Percentiles rank a stretch among this genome's conserved stretches.
phyloP scores from a whole-genome alignment of 495 filamentous ascomycete genomes.

The Lasiosphaeriaceae sp. region DNA sequence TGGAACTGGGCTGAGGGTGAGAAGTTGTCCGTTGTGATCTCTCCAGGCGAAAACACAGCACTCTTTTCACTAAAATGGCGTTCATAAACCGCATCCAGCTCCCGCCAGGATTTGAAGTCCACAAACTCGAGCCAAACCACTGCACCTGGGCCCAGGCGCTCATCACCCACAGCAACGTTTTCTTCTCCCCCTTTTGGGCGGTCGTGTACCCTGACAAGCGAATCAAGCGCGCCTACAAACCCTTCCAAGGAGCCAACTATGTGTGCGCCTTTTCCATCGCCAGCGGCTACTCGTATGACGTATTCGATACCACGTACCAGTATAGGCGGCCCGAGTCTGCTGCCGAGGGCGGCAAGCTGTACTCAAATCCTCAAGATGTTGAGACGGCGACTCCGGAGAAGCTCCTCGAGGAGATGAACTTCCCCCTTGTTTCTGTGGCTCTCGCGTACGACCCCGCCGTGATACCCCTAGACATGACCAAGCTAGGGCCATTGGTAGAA shows the following conservation, averaged over 20 bases:
- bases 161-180: slow-evolving; percentile 34
- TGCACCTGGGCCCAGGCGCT: slow-evolving; percentile 36
- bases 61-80: background rate
- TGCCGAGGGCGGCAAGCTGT: slow-evolving; percentile 34
- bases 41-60: too few relatives aligned
- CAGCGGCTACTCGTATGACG: slow-evolving; percentile 39
- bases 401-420: slow-evolving; percentile 37
- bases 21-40: too few relatives aligned
- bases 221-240: slow-evolving; percentile 18
- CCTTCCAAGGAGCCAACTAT: slow-evolving; percentile 5
- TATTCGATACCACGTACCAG: slow-evolving; percentile 44
- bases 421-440: slow-evolving; percentile 40
- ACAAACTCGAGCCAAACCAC: slow-evolving; percentile 32
- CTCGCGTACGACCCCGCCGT: slow-evolving; percentile 33
- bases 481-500: slow-evolving; percentile 24
- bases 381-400: background rate
- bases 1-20: too few relatives aligned
- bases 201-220: slow-evolving; percentile 22
- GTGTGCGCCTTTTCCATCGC: background rate
- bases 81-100: background rate
- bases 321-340: slow-evolving; percentile 40
- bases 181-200: slow-evolving; percentile 34
- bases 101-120: slow-evolving; percentile 31
- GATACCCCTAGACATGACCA: slow-evolving; percentile 23
- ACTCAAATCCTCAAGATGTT: slow-evolving; percentile 33